Conservation (phyloP, 2,329 filamentous ascomycete genomes). For the Pseudogymnoascus sp. region DNA sequence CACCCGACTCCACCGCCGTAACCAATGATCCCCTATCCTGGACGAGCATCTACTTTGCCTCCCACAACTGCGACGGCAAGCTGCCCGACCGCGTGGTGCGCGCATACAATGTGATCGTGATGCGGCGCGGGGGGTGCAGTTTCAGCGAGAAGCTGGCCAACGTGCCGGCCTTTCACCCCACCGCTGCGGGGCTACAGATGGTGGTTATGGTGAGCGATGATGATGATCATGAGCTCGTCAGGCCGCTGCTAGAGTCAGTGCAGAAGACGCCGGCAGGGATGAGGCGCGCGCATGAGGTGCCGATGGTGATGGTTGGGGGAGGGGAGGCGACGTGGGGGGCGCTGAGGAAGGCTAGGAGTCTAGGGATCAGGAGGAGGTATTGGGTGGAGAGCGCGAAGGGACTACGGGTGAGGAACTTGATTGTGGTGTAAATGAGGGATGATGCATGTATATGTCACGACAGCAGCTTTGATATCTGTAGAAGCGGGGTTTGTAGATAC, state of each 20-base stretch:
- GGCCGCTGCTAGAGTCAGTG: constrained; percentile 66
- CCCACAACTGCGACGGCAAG: constrained; percentile 51
- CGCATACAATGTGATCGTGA: constrained; percentile 66
- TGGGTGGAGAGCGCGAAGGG: constrained; percentile 69
- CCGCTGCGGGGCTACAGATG: constrained; percentile 58
- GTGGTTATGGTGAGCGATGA: constrained; percentile 68
- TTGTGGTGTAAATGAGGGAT: constrained; percentile 40
- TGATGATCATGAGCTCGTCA: constrained; percentile 27
- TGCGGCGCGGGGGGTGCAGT: constrained; percentile 74
- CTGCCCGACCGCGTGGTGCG: constrained; percentile 44
- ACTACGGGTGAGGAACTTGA: constrained; percentile 67
- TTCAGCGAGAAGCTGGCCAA: constrained; percentile 78
- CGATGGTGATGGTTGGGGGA: constrained; percentile 76
- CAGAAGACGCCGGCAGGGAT: constrained; percentile 43
- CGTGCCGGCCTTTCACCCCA: constrained; percentile 69
- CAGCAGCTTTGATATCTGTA: constrained; percentile 4
- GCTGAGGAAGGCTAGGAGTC: constrained; percentile 52
- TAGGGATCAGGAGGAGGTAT: constrained; percentile 73
- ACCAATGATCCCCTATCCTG: constrained; percentile 48
- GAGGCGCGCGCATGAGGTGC: constrained; percentile 52
- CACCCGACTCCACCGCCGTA: constrained; percentile 25
- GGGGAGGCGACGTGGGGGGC: constrained; percentile 57
- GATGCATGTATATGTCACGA: not conserved
- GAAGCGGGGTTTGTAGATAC: not conserved
- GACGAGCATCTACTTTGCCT: constrained; percentile 63